phyloP scores from a whole-genome alignment of 2,329 filamentous ascomycete species.

The Exophiala bonariae region DNA sequence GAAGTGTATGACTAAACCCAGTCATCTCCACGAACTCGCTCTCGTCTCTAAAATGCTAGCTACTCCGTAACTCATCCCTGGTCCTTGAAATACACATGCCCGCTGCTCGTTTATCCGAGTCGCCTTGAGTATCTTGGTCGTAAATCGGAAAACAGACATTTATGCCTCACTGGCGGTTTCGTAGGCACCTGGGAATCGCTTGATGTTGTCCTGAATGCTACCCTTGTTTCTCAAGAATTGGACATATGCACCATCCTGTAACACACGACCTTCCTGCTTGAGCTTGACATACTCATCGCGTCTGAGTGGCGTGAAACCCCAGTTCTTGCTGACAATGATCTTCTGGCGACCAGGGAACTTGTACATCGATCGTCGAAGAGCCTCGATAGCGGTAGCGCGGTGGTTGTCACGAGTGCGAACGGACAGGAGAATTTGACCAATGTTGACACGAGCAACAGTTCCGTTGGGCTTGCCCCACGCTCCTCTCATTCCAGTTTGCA shows the following conservation, averaged over 20 bases:
- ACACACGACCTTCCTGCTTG: slow-evolving; percentile 89
- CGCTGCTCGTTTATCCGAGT: background rate
- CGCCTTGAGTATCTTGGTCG: too few relatives aligned
- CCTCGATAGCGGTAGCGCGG: slow-evolving; percentile 93
- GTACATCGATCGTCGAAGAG: slow-evolving; percentile 98
- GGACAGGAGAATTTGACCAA: slow-evolving; percentile 97
- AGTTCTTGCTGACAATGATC: slow-evolving; percentile 99
- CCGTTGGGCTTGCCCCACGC: slow-evolving; percentile 99
- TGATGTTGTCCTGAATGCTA: slow-evolving; percentile 80
- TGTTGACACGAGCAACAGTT: slow-evolving; percentile 99
- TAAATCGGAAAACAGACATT: slow-evolving; percentile 9
- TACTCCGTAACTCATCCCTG: slow-evolving; percentile 2
- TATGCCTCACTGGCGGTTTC: slow-evolving; percentile 48
- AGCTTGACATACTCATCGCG: slow-evolving; percentile 97
- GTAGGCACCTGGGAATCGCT: slow-evolving; percentile 89
- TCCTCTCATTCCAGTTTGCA: slow-evolving; percentile 99
- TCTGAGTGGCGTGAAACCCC: slow-evolving; percentile 98
- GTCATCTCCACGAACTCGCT: slow-evolving; percentile 7
- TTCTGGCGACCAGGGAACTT: slow-evolving; percentile 99
- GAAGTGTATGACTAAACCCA: background rate
- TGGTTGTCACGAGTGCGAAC: slow-evolving; percentile 95
- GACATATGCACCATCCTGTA: slow-evolving; percentile 98
- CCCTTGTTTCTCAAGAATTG: slow-evolving; percentile 98
- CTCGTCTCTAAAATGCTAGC: too few relatives aligned
- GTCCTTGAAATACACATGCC: slow-evolving; percentile 9